Conservation (phyloP, 2,329 filamentous ascomycete genomes). For the Parascedosporium putredinis region DNA sequence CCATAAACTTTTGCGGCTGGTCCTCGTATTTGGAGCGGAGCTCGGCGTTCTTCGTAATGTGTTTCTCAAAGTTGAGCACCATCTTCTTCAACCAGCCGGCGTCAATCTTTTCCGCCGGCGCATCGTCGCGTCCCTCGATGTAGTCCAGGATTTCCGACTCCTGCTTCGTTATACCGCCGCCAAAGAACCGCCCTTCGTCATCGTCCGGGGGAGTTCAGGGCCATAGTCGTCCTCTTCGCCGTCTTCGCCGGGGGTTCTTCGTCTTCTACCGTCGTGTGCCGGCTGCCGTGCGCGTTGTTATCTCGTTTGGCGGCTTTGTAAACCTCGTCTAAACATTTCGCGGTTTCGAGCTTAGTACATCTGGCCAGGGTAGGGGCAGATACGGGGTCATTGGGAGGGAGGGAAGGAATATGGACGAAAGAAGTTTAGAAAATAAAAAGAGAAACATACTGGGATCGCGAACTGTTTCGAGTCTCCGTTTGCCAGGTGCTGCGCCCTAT, state of each 20-base stretch:
- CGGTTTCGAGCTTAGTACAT: too few relatives aligned
- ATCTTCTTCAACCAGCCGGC: slow-evolving; percentile 71
- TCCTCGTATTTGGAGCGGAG: slow-evolving; percentile 74
- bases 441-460: slow-evolving; percentile 48
- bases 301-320: slow-evolving; percentile 52
- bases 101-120: slow-evolving; percentile 66
- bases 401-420: too few relatives aligned
- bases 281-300: slow-evolving; percentile 30
- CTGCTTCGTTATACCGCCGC: slow-evolving; percentile 72
- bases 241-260: too few relatives aligned
- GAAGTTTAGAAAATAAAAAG: too few relatives aligned
- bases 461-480: slow-evolving; percentile 53
- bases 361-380: too few relatives aligned
- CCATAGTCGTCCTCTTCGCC: slow-evolving; percentile 40
- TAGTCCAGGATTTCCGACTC: slow-evolving; percentile 81
- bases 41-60: slow-evolving; percentile 83
- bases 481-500: slow-evolving; percentile 28
- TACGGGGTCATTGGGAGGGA: too few relatives aligned
- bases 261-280: slow-evolving; percentile 33
- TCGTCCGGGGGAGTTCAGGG: slow-evolving; percentile 30
- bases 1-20: slow-evolving; percentile 74
- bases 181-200: slow-evolving; percentile 92
- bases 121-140: slow-evolving; percentile 47
- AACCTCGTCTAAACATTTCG: slow-evolving; percentile 41
- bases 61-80: slow-evolving; percentile 77